Base-by-base conservation (phyloP, 768 basidiomycete genomes). In the Pisolithus sp. region DNA sequence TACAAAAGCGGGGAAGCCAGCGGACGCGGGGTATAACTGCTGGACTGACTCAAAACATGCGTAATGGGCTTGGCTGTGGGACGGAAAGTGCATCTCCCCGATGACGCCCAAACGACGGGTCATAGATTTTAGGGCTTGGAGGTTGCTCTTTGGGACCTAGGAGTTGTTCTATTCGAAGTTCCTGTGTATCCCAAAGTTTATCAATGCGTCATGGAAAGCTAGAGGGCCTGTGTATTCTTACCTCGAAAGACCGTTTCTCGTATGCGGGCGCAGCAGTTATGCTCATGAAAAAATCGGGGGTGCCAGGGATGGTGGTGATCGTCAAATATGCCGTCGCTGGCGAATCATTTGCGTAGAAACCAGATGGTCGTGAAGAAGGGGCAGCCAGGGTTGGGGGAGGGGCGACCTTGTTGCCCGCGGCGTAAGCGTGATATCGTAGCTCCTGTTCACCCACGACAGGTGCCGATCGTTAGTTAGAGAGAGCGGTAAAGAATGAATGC, bases 171-270 rank as follows among this genome's bases (percentile, higher is more conserved):
- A 80, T 56, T 42, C 78, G 78, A 38, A 80, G 72, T 65, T 81
- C 80, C 80, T 81, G 54, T 18, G 48, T 48, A 39, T 20, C 31
- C 9, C 43, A 17, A 1, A 53, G 36, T 30, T 46, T 28, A 26
- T 24, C 43, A 47, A 21, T 45, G 28, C 13, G 23, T 38, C 15
- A 23, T 12, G 26, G 21, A 7, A 17, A 13, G 6, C 17, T 30
- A 6, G 28, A 28, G 34, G 12, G 5, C 46, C 20, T 38, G 39
- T 47, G n/a, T 24, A n/a, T 28, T 6, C 34, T 9, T 49, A 79
- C 79, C 74, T 81, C 79, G 56, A 77, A 71, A 46, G 75, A 74
- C 53, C 79, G 78, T 48, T 70, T 68, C 6, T 68, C 63, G 50
- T 67, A 78, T 45, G 59, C 64, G 13, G 67, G 64, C 26, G 70